Evolutionary conservation across 2,329 filamentous ascomycete genomes (phyloP).

Genomic region (Aspergillus sp.): DNA sequence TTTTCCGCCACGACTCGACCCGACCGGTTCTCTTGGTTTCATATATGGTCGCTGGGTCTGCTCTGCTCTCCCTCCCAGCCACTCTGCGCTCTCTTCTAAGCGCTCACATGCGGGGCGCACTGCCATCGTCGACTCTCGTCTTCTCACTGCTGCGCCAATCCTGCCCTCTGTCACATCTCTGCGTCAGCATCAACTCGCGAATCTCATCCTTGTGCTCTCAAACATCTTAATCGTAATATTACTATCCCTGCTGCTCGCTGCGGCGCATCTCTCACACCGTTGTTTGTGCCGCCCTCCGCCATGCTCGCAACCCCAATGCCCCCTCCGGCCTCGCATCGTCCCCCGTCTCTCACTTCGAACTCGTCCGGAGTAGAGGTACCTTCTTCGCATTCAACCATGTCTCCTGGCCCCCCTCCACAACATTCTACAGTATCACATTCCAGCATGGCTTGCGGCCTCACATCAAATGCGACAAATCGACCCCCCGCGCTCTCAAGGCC

Average conservation of each 20-base stretch:
- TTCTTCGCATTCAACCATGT: conserved; percentile 13
- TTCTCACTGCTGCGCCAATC: conserved; percentile 2
- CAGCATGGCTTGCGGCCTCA: conserved; percentile 18
- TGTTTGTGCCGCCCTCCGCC: conserved; percentile 14
- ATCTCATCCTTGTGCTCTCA: neutral
- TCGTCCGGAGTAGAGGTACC: conserved; percentile 6
- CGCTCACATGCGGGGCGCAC: conserved; percentile 8
- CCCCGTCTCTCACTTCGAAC: conserved; percentile 7
- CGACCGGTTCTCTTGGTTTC: neutral
- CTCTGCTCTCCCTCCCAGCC: neutral
- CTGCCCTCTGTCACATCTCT: neutral
- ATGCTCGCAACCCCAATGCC: conserved; percentile 25
- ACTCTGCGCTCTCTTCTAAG: conserved; percentile 1
- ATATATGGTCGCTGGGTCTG: neutral
- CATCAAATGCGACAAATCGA: conserved; percentile 13
- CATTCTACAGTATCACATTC: conserved; percentile 9
- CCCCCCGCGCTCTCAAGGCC: conserved; percentile 44
- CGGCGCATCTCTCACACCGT: neutral
- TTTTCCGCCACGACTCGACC: neutral
- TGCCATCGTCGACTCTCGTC: conserved; percentile 1
- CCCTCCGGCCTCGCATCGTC: conserved; percentile 19
- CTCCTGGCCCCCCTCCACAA: conserved; percentile 9
- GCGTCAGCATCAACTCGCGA: neutral
- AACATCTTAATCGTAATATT: neutral
- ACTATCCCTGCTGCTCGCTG: neutral